phyloP scores from a whole-genome alignment of 2,329 filamentous ascomycete species.

The Tolypocladium tropicale region DNA sequence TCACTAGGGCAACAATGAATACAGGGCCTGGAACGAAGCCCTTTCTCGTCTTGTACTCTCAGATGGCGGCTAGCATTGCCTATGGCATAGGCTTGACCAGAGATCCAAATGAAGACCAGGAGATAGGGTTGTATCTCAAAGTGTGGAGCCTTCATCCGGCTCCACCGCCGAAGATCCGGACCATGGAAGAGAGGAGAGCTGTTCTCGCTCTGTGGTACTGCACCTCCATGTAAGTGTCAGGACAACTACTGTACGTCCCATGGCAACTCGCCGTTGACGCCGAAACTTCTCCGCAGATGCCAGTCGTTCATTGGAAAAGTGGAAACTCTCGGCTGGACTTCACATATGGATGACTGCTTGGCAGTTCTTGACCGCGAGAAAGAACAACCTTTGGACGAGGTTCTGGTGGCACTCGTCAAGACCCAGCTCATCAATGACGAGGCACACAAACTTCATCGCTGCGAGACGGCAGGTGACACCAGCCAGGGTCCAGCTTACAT shows the following conservation, averaged over 20 bases:
- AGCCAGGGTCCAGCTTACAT: constrained; percentile 19
- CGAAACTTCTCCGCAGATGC: constrained; percentile 13
- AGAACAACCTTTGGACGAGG: constrained; percentile 37
- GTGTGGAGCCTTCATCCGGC: constrained; percentile 16
- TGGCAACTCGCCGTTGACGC: not conserved
- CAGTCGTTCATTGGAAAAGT: constrained; percentile 32
- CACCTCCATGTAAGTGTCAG: constrained; percentile 21
- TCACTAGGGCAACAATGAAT: constrained; percentile 27
- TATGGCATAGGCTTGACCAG: constrained; percentile 36
- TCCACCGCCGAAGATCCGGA: constrained; percentile 22
- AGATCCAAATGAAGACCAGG: constrained; percentile 23
- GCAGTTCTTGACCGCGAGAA: constrained; percentile 30
- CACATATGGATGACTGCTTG: constrained; percentile 48
- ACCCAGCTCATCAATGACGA: constrained; percentile 31
- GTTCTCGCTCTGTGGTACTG: constrained; percentile 35
- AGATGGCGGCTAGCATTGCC: constrained; percentile 31
- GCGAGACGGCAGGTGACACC: constrained; percentile 17
- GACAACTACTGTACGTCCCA: not conserved
- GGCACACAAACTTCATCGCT: constrained; percentile 19
- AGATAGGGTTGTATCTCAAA: constrained; percentile 24
- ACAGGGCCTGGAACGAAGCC: constrained; percentile 26
- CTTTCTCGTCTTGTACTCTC: constrained; percentile 31
- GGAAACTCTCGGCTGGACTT: constrained; percentile 45
- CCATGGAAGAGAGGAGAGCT: constrained; percentile 39
- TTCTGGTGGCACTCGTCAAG: constrained; percentile 27